A percentile compares a stretch with the other conserved stretches of the same genome.
Evolutionary conservation across 2,329 filamentous ascomycete species (phyloP).

Genomic region (Podosphaera leucotricha): DNA sequence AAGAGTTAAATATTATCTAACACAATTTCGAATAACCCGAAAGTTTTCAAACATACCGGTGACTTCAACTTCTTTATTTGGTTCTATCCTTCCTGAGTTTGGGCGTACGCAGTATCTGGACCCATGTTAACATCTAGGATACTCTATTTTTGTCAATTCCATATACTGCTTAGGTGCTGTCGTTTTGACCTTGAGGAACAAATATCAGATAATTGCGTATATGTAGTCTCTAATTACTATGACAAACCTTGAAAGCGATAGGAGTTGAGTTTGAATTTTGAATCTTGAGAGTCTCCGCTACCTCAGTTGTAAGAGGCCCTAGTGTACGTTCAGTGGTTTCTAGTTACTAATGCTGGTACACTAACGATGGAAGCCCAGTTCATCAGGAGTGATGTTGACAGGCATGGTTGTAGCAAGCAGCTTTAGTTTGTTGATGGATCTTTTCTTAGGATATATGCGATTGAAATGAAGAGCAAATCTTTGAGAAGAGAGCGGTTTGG

Average conservation of each 20-base stretch:
- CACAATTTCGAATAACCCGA: slow-evolving; percentile 3
- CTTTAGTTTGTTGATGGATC: background rate
- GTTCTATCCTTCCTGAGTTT: slow-evolving; percentile 88
- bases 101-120: slow-evolving; percentile 86
- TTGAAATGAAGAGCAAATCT: too few relatives aligned
- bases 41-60: slow-evolving; percentile 36
- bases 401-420: slow-evolving; percentile 39
- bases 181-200: slow-evolving; percentile 60
- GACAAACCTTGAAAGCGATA: slow-evolving; percentile 44
- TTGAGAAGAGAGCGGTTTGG: too few relatives aligned
- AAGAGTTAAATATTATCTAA: slow-evolving; percentile 2
- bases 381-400: slow-evolving; percentile 73
- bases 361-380: slow-evolving; percentile 86
- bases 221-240: background rate
- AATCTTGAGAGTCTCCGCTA: slow-evolving; percentile 39
- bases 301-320: slow-evolving; percentile 46
- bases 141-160: background rate
- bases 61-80: slow-evolving; percentile 74
- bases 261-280: slow-evolving; percentile 38
- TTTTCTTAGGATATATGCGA: slow-evolving; percentile 1
- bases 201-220: slow-evolving; percentile 1
- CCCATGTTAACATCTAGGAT: slow-evolving; percentile 7
- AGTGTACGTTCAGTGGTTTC: slow-evolving; percentile 5
- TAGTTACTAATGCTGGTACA: slow-evolving; percentile 10
- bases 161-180: slow-evolving; percentile 94